A percentile compares a stretch with the other conserved stretches of the same genome.
Conservation (phyloP, 1,284 basidiomycete genomes). For the Ceratobasidium sp. region DNA sequence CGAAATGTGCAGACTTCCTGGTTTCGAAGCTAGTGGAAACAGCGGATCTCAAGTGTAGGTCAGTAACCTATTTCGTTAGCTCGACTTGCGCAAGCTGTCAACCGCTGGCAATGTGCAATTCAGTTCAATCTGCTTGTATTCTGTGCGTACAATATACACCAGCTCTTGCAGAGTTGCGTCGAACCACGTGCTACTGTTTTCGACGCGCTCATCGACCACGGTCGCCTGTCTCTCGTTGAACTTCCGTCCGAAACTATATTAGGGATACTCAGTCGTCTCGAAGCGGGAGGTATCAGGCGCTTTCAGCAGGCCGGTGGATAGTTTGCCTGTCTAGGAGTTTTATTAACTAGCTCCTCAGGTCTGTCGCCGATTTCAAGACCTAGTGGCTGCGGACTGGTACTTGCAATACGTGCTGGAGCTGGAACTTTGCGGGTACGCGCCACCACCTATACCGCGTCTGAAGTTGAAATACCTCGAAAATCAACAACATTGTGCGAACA, state of each 20-base stretch:
- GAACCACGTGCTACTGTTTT: too few relatives aligned
- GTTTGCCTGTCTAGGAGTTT: not conserved
- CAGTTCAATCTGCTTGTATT: too few relatives aligned
- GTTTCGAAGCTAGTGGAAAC: too few relatives aligned
- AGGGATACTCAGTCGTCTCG: not conserved
- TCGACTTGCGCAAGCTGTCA: too few relatives aligned
- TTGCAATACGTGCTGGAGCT: slow-evolving; percentile 23
- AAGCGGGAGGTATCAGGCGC: not conserved
- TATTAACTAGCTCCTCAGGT: not conserved
- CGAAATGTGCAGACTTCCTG: too few relatives aligned
- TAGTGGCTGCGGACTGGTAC: not conserved
- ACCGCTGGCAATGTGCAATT: too few relatives aligned
- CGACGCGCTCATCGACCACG: too few relatives aligned
- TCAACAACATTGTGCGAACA: not conserved
- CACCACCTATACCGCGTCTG: slow-evolving; percentile 4
- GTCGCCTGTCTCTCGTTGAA: too few relatives aligned
- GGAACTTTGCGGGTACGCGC: slow-evolving; percentile 5
- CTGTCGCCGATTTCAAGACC: slow-evolving; percentile 5
- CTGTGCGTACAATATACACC: too few relatives aligned
- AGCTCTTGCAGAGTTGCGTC: too few relatives aligned
- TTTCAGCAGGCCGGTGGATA: slow-evolving; percentile 4
- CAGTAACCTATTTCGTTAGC: too few relatives aligned
- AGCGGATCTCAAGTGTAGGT: too few relatives aligned
- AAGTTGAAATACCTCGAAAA: slow-evolving; percentile 21
- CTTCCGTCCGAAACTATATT: slow-evolving; percentile 16